A percentile compares a stretch with the other conserved stretches of the same genome.
Evolutionary conservation across 116 monocot species (phyloP).

Genomic region (Thalassia testudinum): DNA sequence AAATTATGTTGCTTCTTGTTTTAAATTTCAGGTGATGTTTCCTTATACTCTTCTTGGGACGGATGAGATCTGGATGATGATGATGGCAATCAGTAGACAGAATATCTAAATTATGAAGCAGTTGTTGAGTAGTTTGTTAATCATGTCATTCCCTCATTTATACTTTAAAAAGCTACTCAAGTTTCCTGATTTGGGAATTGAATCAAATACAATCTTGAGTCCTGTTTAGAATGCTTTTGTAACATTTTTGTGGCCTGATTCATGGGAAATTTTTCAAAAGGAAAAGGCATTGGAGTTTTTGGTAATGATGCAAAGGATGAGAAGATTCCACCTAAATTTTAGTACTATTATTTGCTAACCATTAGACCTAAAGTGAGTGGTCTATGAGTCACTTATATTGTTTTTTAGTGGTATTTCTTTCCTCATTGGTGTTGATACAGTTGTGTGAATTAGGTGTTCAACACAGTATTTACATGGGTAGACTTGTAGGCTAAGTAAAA

Average conservation of each 20-base stretch:
- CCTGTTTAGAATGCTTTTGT: too few relatives aligned
- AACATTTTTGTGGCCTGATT: too few relatives aligned
- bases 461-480: constrained; percentile 91
- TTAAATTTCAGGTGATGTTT: too few relatives aligned
- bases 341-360: constrained; percentile 86
- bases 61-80: constrained; percentile 85
- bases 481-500: constrained; percentile 94
- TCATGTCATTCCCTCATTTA: too few relatives aligned
- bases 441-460: constrained; percentile 57
- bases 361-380: constrained; percentile 82
- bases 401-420: too few relatives aligned
- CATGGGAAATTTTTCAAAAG: constrained; percentile 93
- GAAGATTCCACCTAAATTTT: constrained; percentile 82
- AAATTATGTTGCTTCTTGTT: too few relatives aligned
- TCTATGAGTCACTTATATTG: not conserved
- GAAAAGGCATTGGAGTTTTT: constrained; percentile 91
- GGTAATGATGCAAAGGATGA: constrained; percentile 92
- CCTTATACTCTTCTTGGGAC: too few relatives aligned
- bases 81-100: constrained; percentile 95
- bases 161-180: too few relatives aligned
- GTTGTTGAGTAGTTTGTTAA: too few relatives aligned
- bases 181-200: too few relatives aligned
- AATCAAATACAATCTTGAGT: too few relatives aligned
- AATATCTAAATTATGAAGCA: constrained; percentile 95
- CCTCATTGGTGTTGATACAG: not conserved